A percentile compares a stretch with the other conserved stretches of the same genome.
These are phyloP conservation scores for Blumeria graminis DNA, from an alignment of 2,329 filamentous ascomycete genomes.

Conservation along the genomic window DNA sequence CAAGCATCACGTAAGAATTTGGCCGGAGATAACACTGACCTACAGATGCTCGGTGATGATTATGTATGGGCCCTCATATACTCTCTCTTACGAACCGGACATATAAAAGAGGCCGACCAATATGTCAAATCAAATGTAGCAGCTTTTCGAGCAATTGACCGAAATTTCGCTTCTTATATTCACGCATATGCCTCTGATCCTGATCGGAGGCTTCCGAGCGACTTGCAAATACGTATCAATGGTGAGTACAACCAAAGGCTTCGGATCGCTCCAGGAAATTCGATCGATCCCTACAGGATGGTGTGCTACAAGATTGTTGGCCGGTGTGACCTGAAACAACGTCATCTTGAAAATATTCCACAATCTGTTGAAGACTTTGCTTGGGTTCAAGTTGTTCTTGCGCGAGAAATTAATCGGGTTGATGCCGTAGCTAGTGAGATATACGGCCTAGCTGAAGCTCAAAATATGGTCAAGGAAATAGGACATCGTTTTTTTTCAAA, in stretches of 20 bases:
- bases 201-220: conserved; percentile 52
- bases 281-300: conserved; percentile 84
- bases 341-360: conserved; percentile 32
- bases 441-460: conserved; percentile 42
- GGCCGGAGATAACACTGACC: conserved; percentile 52
- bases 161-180: conserved; percentile 73
- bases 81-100: conserved; percentile 67
- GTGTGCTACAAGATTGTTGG: conserved; percentile 97
- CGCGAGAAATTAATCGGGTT: conserved; percentile 36
- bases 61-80: conserved; percentile 89
- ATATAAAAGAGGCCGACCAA: conserved; percentile 58
- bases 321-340: conserved; percentile 42
- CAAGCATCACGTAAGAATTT: conserved; percentile 61
- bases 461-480: conserved; percentile 64
- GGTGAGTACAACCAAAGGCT: conserved; percentile 72
- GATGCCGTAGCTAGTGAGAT: conserved; percentile 41
- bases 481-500: conserved; percentile 79
- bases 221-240: conserved; percentile 67
- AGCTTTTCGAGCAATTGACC: conserved; percentile 74
- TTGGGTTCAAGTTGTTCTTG: conserved; percentile 48
- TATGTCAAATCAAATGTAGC: conserved; percentile 62
- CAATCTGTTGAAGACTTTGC: conserved; percentile 44
- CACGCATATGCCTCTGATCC: conserved; percentile 55
- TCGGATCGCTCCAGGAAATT: conserved; percentile 63
- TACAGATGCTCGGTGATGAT: conserved; percentile 60